phyloP scores from a whole-genome alignment of 768 basidiomycete species.

The Macrolepiota fuliginosa region DNA sequence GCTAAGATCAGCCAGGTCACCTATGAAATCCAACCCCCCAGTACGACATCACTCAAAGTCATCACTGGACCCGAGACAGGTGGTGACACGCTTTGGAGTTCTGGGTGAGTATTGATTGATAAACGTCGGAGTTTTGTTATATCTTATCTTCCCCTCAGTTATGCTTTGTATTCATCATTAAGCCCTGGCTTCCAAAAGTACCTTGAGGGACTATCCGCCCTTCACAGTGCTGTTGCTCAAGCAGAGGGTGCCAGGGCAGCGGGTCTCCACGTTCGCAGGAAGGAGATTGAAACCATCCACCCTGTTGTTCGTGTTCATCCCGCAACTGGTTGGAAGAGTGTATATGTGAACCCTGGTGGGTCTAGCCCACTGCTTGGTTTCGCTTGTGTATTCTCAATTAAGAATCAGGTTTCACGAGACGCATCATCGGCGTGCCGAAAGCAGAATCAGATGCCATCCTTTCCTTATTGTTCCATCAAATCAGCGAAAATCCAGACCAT shows the following conservation, averaged over 20 bases:
- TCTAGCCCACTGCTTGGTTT: neutral
- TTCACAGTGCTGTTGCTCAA: constrained; percentile 77
- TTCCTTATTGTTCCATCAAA: constrained; percentile 66
- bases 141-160: constrained; percentile 35
- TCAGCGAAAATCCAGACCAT: constrained; percentile 68
- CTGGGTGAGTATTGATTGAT: constrained; percentile 46
- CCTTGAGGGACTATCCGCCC: constrained; percentile 67
- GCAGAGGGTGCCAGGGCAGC: constrained; percentile 72
- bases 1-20: constrained; percentile 38
- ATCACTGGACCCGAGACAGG: constrained; percentile 69
- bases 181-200: constrained; percentile 75
- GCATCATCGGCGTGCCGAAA: constrained; percentile 77
- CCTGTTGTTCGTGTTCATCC: constrained; percentile 85
- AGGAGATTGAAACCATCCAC: constrained; percentile 68
- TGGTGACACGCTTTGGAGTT: constrained; percentile 81
- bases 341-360: constrained; percentile 77
- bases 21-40: constrained; percentile 82
- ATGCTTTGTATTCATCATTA: constrained; percentile 80
- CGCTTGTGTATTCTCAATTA: neutral
- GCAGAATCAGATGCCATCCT: constrained; percentile 77
- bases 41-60: constrained; percentile 73
- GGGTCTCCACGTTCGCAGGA: constrained; percentile 66
- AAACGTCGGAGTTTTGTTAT: neutral
- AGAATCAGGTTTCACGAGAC: constrained; percentile 67
- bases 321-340: constrained; percentile 79